Percentiles rank a stretch among this genome's conserved stretches.
phyloP scores from a whole-genome alignment of 2,329 filamentous ascomycete species.

The Epichloe coenophiala region DNA sequence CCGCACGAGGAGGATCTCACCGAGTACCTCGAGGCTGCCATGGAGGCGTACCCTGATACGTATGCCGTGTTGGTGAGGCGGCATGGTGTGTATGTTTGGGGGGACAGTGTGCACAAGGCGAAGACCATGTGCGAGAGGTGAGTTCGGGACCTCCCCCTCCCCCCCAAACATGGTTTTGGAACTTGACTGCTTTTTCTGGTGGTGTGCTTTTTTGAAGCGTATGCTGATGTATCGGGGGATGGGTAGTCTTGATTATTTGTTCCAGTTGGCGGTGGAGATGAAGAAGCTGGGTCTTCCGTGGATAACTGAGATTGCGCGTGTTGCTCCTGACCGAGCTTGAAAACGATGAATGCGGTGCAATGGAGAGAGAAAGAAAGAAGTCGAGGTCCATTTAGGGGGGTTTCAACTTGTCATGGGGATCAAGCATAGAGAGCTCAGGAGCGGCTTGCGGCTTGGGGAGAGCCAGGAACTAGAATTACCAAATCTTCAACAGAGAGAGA shows the following conservation, averaged over 20 bases:
- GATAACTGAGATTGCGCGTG: constrained; percentile 39
- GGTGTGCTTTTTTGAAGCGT: neutral
- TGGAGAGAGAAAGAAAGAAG: neutral
- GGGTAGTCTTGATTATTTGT: constrained; percentile 75
- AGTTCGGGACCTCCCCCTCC: constrained; percentile 6
- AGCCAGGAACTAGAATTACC: neutral
- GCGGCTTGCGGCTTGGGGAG: neutral
- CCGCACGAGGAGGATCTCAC: constrained; percentile 93
- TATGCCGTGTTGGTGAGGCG: constrained; percentile 86
- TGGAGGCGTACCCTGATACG: constrained; percentile 81
- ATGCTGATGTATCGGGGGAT: neutral
- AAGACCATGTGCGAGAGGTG: constrained; percentile 95
- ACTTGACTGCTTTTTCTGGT: neutral
- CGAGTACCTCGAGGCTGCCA: constrained; percentile 77
- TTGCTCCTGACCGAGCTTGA: constrained; percentile 22
- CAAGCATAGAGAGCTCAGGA: neutral
- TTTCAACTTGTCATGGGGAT: neutral
- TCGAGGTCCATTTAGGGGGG: neutral
- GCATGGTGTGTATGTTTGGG: constrained; percentile 97
- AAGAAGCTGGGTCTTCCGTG: constrained; percentile 69
- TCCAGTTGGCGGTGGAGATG: constrained; percentile 96
- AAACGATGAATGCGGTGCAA: neutral
- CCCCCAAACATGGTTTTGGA: too few species aligned
- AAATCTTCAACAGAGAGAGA: constrained; percentile 1
- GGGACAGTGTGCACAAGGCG: constrained; percentile 88